Conservation (phyloP, 345 rosid species). For the Brassica rapa region DNA sequence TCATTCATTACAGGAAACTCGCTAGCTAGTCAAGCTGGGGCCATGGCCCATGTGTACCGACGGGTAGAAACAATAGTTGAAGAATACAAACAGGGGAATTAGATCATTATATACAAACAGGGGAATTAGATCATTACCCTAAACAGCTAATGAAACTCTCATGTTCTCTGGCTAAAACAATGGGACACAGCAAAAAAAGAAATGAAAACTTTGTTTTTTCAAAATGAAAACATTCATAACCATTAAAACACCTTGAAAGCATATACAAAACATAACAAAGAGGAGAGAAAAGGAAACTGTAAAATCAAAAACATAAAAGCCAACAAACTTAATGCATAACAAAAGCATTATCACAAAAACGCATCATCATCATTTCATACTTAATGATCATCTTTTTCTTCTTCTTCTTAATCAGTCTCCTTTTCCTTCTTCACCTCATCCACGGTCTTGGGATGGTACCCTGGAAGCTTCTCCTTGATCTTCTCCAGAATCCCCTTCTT, state of each 20-base stretch:
- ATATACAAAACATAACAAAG: constrained; percentile 15
- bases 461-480: constrained; percentile 92
- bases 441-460: constrained; percentile 60
- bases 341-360: constrained; percentile 35
- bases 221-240: background rate
- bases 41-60: background rate
- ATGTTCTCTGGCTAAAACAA: background rate
- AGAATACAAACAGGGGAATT: background rate
- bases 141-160: background rate
- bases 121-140: background rate
- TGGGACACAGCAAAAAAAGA: background rate
- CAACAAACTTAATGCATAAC: constrained; percentile 35
- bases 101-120: background rate
- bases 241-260: constrained; percentile 22
- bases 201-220: background rate
- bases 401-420: constrained; percentile 9
- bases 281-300: background rate
- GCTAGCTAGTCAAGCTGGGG: constrained; percentile 2
- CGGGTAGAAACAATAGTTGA: background rate
- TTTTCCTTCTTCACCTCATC: constrained; percentile 52
- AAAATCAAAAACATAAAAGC: constrained; percentile 15
- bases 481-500: constrained; percentile 84
- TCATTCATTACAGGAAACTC: background rate
- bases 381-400: too few relatives aligned
- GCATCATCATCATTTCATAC: constrained; percentile 26